Base-by-base conservation (phyloP, 768 basidiomycete species). In the Galerina sulciceps region DNA sequence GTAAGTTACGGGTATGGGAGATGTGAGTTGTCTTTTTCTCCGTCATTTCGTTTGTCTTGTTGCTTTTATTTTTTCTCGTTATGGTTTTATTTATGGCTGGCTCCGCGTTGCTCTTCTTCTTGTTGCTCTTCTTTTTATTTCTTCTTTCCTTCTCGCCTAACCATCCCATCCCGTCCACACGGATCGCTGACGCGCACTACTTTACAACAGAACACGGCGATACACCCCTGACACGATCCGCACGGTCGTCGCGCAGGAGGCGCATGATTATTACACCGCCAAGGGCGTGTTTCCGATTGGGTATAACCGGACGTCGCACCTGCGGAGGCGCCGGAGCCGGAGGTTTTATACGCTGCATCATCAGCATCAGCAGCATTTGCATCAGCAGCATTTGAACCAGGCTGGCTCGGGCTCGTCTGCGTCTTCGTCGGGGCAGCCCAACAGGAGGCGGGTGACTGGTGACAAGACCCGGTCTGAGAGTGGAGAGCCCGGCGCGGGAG, bases 171-270 rank as follows among this genome's bases (percentile, higher is more conserved):
- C 38, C 10, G 15, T 23, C 34, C 15, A 10, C 41, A 15, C 17
- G 15, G 26, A 18, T 9, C 36, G 42, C 43, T 54, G 45, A 20
- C 36, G 48, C 15, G 26, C 36, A 9, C 8, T 34, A 10, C 14
- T 17, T 45, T 46, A 31, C 13, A 17, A 38, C 37, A 71, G 70
- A 26, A 57, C 64, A 18, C 55, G 65, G 11, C 57, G 62, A 17
- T 71, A 71, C 38, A 60, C 65, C 1, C 65, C 70, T 3, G 64
- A 67, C 13, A 65, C 64, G 4, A 66, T 71, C 23, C 68, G 70
- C 35, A 59, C 59, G 17, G 60, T 71, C 46, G 63, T 65, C 15
- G 68, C 58, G 14, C 67, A 71, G 50, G 65, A 69, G 43, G 68
- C 70, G 14, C 63, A 67, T 18, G 68, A 67, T 38, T 69, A 69